Percentiles rank a stretch among this genome's conserved stretches.
These are phyloP conservation scores for Mallotus japonicus DNA, from an alignment of 441 rosid genomes.

Conservation along the genomic window DNA sequence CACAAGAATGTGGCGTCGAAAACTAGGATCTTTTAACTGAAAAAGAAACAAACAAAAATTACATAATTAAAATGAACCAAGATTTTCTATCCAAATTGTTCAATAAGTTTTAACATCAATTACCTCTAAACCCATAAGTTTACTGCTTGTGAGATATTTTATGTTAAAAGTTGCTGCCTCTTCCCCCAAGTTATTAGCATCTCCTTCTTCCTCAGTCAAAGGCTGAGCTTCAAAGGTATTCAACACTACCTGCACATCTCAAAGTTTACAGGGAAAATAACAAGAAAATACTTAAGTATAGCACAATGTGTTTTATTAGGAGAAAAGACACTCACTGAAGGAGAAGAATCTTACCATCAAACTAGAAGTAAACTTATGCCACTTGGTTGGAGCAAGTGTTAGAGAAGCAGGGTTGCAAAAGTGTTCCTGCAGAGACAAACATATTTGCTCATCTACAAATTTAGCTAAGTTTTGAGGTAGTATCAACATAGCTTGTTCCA, in stretches of 20 bases:
- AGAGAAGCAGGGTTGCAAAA: slow-evolving; percentile 90
- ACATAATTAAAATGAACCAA: slow-evolving; percentile 12
- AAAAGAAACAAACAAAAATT: slow-evolving; percentile 19
- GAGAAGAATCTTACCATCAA: slow-evolving; percentile 55
- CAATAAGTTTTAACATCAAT: slow-evolving; percentile 22
- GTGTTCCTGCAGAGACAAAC: slow-evolving; percentile 60
- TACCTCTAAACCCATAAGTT: slow-evolving; percentile 98
- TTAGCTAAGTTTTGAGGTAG: neutral
- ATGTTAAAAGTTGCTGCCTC: slow-evolving; percentile 89
- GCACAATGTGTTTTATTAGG: too few relatives aligned
- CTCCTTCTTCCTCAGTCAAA: slow-evolving; percentile 94
- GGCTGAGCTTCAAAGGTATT: slow-evolving; percentile 96
- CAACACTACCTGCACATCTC: slow-evolving; percentile 69
- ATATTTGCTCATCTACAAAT: slow-evolving; percentile 12
- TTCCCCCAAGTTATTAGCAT: slow-evolving; percentile 88
- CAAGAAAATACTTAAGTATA: slow-evolving; percentile 6
- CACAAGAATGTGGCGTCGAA: slow-evolving; percentile 92
- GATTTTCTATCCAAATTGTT: neutral
- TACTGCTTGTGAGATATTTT: slow-evolving; percentile 97
- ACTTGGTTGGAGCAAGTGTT: slow-evolving; percentile 60
- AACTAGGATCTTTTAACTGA: slow-evolving; percentile 96
- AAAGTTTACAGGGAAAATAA: slow-evolving; percentile 14
- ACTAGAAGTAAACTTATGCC: slow-evolving; percentile 90
- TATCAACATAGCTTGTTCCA: neutral
- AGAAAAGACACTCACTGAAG: slow-evolving; percentile 3